Conservation (phyloP, 2,329 filamentous ascomycete species). For the Aspergillus sp. region DNA sequence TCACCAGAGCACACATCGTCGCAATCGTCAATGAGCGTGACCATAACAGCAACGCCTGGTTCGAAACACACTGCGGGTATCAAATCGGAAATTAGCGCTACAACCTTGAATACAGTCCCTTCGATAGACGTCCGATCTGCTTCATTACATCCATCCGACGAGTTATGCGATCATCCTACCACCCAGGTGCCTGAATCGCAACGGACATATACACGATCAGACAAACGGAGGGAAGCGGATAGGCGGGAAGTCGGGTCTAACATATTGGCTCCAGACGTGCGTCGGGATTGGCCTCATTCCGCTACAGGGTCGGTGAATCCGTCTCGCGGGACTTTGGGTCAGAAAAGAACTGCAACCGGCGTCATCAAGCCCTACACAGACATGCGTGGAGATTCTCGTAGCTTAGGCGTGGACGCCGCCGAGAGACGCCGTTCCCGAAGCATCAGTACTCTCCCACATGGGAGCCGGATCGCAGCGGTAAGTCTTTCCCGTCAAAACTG, state of each 20-base stretch:
- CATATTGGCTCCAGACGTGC: constrained; percentile 4
- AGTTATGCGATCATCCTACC: not conserved
- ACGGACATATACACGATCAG: not conserved
- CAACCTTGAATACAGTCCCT: not conserved
- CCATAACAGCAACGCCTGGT: not conserved
- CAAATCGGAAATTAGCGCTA: not conserved
- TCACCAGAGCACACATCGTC: too few species aligned
- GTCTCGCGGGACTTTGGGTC: constrained; percentile 36
- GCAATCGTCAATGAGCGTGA: not conserved
- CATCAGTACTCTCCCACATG: constrained; percentile 65
- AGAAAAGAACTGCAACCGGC: constrained; percentile 77
- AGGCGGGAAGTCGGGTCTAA: constrained; percentile 1
- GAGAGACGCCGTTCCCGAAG: constrained; percentile 64
- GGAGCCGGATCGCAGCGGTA: constrained; percentile 77
- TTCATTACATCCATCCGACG: not conserved
- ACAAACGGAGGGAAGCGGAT: not conserved
- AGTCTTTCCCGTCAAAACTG: constrained; percentile 19
- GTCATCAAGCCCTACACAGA: constrained; percentile 57
- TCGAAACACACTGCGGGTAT: not conserved
- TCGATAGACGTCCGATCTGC: not conserved
- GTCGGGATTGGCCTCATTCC: constrained; percentile 15
- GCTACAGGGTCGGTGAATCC: constrained; percentile 11
- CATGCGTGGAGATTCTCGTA: constrained; percentile 8
- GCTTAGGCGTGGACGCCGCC: constrained; percentile 33
- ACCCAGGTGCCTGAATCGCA: not conserved